These are phyloP conservation scores for Phytophthora syringae DNA, from an alignment of 352 stramenopile species.

Conservation along the genomic window DNA sequence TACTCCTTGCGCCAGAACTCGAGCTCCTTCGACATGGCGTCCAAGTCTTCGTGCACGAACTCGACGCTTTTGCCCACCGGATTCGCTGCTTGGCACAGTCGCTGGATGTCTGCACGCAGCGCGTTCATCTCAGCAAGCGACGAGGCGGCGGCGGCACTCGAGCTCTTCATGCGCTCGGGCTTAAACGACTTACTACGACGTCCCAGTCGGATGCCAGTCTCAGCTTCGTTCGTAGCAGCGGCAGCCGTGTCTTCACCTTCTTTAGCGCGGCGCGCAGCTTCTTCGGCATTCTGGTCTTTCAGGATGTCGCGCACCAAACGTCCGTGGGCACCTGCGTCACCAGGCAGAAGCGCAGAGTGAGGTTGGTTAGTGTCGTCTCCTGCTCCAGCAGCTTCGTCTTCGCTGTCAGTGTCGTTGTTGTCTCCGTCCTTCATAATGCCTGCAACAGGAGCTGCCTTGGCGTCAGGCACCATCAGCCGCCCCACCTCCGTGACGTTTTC, in stretches of 20 bases:
- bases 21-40: conserved; percentile 94
- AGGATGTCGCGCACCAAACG: conserved; percentile 86
- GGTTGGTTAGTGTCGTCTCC: conserved; percentile 35
- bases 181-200: conserved; percentile 85
- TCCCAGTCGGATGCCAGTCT: conserved; percentile 79
- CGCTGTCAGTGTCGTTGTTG: conserved; percentile 74
- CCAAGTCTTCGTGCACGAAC: conserved; percentile 94
- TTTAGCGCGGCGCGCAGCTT: conserved; percentile 67
- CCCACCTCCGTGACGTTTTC: conserved; percentile 86
- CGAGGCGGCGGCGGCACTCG: conserved; percentile 54
- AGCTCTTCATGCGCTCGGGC: conserved; percentile 69
- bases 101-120: conserved; percentile 85
- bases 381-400: conserved; percentile 51
- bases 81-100: conserved; percentile 92
- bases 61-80: conserved; percentile 93
- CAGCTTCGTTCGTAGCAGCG: conserved; percentile 51
- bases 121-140: conserved; percentile 80
- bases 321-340: conserved; percentile 59
- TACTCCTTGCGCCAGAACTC: conserved; percentile 92
- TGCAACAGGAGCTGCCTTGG: conserved; percentile 77
- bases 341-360: conserved; percentile 37
- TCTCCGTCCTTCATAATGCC: conserved; percentile 89
- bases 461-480: conserved; percentile 71
- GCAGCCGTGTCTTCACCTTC: conserved; percentile 70
- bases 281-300: conserved; percentile 77